Conservation (phyloP, 139 green algal genomes). For the Dunaliella primolecta region DNA sequence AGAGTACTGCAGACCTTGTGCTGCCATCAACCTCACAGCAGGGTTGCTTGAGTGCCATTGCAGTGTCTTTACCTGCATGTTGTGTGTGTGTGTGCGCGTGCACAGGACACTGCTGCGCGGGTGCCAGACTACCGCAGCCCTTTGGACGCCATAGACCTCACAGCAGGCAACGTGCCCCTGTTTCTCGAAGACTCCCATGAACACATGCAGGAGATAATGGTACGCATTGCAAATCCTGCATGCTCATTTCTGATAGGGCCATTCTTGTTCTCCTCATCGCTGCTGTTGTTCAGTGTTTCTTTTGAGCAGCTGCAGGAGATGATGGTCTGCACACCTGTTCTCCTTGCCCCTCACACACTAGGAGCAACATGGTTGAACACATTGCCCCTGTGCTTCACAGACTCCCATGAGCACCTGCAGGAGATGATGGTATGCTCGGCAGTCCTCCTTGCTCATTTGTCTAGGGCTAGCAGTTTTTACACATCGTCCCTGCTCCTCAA, state of each 20-base stretch:
- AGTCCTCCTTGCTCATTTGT: too few relatives aligned
- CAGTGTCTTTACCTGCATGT: too few relatives aligned
- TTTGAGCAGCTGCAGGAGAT: background rate
- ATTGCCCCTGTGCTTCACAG: constrained; percentile 11
- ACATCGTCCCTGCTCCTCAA: too few relatives aligned
- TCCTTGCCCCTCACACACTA: too few relatives aligned
- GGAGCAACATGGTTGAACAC: background rate
- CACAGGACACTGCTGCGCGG: constrained; percentile 3
- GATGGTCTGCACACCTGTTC: too few relatives aligned
- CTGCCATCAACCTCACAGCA: too few relatives aligned
- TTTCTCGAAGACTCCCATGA: constrained; percentile 23
- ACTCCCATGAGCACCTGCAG: constrained; percentile 20
- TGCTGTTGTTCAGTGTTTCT: background rate
- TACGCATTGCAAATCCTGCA: constrained; percentile 3
- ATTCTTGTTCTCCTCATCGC: background rate
- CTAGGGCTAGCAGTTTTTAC: too few relatives aligned
- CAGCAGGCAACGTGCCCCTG: constrained; percentile 11
- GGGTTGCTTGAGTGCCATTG: too few relatives aligned
- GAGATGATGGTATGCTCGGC: constrained; percentile 31
- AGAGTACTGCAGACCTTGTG: too few relatives aligned
- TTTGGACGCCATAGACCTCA: constrained; percentile 31
- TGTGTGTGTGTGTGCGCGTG: background rate
- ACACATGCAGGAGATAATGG: constrained; percentile 22
- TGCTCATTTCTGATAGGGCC: too few relatives aligned
- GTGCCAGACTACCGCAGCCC: constrained; percentile 16